A percentile compares a stretch with the other conserved stretches of the same genome.
Evolutionary conservation across 2,329 filamentous ascomycete species (phyloP).

Genomic region (Kalaharituber pfeilii): DNA sequence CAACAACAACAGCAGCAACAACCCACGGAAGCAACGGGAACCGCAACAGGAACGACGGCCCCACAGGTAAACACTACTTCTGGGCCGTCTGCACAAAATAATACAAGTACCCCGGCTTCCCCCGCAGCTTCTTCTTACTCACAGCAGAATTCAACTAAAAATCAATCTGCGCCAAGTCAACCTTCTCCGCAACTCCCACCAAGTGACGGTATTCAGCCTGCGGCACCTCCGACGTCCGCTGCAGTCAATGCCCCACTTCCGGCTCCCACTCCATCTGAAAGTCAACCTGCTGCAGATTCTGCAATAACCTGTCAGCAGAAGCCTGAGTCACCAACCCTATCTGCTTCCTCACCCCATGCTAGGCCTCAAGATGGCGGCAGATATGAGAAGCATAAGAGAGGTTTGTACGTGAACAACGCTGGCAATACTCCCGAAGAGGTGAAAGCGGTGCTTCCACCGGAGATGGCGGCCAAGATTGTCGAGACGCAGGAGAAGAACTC

Average conservation of each 20-base stretch:
- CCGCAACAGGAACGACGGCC: conserved; percentile 24
- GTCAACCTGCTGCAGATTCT: conserved; percentile 31
- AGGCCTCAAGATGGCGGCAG: conserved; percentile 38
- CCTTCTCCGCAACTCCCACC: conserved; percentile 32
- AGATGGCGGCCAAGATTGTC: conserved; percentile 65
- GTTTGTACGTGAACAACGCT: conserved; percentile 77
- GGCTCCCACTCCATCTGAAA: conserved; percentile 24
- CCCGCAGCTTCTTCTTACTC: conserved; percentile 24
- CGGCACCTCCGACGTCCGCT: conserved; percentile 27
- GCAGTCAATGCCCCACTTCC: conserved; percentile 44
- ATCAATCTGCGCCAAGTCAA: conserved; percentile 4
- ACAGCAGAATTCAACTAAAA: neutral
- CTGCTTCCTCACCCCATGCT: conserved; percentile 37
- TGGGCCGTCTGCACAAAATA: conserved; percentile 20
- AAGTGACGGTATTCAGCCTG: conserved; percentile 12
- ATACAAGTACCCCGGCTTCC: conserved; percentile 22
- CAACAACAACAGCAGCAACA: conserved; percentile 25
- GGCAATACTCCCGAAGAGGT: conserved; percentile 60
- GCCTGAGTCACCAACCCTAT: conserved; percentile 32
- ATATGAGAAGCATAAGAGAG: conserved; percentile 35
- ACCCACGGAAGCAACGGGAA: conserved; percentile 12
- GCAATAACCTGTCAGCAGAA: conserved; percentile 33
- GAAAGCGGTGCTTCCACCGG: conserved; percentile 61
- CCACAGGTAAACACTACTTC: conserved; percentile 24
- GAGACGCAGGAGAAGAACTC: conserved; percentile 45